A percentile compares a stretch with the other conserved stretches of the same genome.
Evolutionary conservation across 768 basidiomycete species (phyloP).

Genomic region (Lentinula sp.): DNA sequence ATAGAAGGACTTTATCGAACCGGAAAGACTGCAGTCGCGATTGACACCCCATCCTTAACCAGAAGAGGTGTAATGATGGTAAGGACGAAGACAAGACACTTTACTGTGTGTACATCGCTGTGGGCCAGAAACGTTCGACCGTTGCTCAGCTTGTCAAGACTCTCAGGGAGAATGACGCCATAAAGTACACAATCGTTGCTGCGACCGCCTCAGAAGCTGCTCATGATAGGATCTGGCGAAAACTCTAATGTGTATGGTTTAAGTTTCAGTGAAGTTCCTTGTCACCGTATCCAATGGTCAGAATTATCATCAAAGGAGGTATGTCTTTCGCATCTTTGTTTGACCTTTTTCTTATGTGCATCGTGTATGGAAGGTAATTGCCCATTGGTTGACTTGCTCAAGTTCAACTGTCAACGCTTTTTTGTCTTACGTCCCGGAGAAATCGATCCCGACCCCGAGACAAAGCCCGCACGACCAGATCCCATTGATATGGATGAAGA

Average conservation of each 20-base stretch:
- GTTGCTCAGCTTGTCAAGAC: slow-evolving; percentile 99
- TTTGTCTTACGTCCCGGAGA: slow-evolving; percentile 88
- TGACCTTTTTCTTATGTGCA: background rate
- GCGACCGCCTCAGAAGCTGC: slow-evolving; percentile 99
- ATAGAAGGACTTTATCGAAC: too few species aligned
- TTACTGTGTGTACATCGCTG: slow-evolving; percentile 99
- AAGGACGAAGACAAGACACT: slow-evolving; percentile 96
- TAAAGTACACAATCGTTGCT: slow-evolving; percentile 99
- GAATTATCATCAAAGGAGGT: slow-evolving; percentile 92
- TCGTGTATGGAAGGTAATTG: slow-evolving; percentile 72
- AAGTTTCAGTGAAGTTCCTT: background rate
- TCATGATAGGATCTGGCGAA: slow-evolving; percentile 23
- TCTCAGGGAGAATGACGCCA: slow-evolving; percentile 98
- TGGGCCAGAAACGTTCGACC: slow-evolving; percentile 99
- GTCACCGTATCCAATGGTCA: slow-evolving; percentile 50
- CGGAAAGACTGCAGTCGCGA: slow-evolving; percentile 98
- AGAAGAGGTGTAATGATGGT: slow-evolving; percentile 99
- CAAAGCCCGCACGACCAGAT: slow-evolving; percentile 95
- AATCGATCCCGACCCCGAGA: slow-evolving; percentile 98
- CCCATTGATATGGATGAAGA: slow-evolving; percentile 99
- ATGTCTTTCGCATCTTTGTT: slow-evolving; percentile 14
- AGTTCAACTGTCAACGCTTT: slow-evolving; percentile 8
- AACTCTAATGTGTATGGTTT: too few species aligned
- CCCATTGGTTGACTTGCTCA: background rate
- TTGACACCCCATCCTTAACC: slow-evolving; percentile 99